Evolutionary conservation across 257 asterid genomes (phyloP).

Genomic region (Solanum paucissectum): DNA sequence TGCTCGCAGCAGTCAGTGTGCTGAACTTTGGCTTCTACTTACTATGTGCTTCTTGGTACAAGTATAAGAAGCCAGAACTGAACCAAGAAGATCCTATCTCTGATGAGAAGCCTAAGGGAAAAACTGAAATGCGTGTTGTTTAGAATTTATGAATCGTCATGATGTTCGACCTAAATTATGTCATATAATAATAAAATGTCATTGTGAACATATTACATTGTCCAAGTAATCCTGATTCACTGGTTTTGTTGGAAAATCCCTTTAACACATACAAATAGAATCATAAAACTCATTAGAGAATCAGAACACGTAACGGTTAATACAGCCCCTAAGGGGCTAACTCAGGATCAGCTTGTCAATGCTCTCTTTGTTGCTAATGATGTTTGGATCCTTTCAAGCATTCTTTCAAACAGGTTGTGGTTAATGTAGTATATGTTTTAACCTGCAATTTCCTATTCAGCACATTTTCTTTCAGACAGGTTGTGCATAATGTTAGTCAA

Average conservation of each 20-base stretch:
- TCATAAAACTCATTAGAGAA: not conserved
- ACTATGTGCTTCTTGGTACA: constrained; percentile 55
- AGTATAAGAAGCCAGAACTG: constrained; percentile 36
- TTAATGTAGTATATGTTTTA: not conserved
- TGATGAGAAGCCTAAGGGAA: not conserved
- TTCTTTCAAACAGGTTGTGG: constrained; percentile 10
- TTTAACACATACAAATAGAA: not conserved
- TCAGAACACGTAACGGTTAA: too few relatives aligned
- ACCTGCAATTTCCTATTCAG: too few relatives aligned
- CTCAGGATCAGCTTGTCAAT: too few relatives aligned
- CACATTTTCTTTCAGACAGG: too few relatives aligned
- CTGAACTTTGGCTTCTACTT: constrained; percentile 47
- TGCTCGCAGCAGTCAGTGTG: constrained; percentile 33
- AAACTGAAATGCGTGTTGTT: not conserved
- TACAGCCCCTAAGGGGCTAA: too few relatives aligned
- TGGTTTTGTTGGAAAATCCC: not conserved
- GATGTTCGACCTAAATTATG: not conserved
- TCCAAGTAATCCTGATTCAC: not conserved
- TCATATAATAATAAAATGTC: not conserved
- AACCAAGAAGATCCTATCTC: constrained; percentile 2
- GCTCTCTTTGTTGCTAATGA: constrained; percentile 25
- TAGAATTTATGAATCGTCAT: not conserved
- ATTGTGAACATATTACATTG: not conserved
- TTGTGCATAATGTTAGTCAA: too few relatives aligned
- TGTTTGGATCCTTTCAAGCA: constrained; percentile 15